A percentile compares a stretch with the other conserved stretches of the same genome.
Conservation (phyloP, 257 asterid species). For the Datura wrightii region DNA sequence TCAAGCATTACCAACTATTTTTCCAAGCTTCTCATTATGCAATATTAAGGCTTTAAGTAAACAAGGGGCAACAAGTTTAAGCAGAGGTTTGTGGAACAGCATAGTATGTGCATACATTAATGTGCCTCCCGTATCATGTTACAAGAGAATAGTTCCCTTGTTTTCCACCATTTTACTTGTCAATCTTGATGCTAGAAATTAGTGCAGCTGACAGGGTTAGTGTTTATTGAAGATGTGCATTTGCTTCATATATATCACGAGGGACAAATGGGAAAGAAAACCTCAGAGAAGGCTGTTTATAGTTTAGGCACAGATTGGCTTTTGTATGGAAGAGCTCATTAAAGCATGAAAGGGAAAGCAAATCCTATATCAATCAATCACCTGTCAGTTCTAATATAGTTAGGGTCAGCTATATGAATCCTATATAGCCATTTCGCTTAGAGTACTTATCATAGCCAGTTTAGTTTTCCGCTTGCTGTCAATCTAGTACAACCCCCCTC, state of each 20-base stretch:
- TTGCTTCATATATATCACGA: background rate
- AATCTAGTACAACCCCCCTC: background rate
- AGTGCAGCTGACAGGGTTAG: background rate
- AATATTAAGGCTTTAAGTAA: slow-evolving; percentile 1
- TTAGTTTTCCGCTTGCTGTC: background rate
- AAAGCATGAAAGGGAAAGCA: background rate
- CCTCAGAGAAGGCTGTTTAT: background rate
- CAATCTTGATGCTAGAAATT: background rate
- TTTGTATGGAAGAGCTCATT: background rate
- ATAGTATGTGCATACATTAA: background rate
- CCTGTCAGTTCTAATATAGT: background rate
- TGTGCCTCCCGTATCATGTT: background rate
- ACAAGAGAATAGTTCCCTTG: background rate
- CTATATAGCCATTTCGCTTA: background rate
- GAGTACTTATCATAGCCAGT: background rate
- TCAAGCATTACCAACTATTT: slow-evolving; percentile 13
- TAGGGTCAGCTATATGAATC: background rate
- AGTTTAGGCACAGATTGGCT: background rate
- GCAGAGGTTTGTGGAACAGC: background rate
- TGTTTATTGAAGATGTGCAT: background rate
- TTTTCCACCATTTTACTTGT: background rate
- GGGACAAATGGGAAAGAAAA: background rate
- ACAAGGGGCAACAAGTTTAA: background rate
- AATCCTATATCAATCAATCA: background rate
- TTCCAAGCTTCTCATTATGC: background rate